Conservation (phyloP, 2,329 filamentous ascomycete genomes). For the Sporothrix dimorphospora region DNA sequence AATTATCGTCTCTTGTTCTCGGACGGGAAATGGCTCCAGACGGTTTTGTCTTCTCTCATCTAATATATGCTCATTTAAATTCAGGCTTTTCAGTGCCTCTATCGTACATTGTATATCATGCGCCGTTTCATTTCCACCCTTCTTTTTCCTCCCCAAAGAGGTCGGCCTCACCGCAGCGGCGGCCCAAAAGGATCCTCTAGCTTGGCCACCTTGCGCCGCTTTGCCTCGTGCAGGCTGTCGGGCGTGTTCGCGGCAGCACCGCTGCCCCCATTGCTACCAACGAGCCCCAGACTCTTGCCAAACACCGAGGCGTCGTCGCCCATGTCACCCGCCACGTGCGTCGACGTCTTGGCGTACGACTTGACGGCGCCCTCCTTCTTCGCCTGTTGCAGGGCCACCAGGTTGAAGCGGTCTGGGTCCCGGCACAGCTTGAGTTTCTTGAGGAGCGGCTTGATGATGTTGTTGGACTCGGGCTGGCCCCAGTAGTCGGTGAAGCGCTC, state of each 20-base stretch:
- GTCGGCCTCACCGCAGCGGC: conserved; percentile 36
- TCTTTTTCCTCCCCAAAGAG: background rate
- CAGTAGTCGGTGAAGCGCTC: conserved; percentile 59
- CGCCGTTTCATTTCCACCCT: background rate
- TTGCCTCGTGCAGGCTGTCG: conserved; percentile 41
- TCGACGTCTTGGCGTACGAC: conserved; percentile 43
- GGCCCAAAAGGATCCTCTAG: conserved; percentile 54
- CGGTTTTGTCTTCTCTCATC: background rate
- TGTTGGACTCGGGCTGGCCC: conserved; percentile 52
- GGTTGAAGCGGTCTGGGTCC: conserved; percentile 73
- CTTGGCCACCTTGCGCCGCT: conserved; percentile 50
- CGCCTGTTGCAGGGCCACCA: conserved; percentile 69
- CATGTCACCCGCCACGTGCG: conserved; percentile 45
- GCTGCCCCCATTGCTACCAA: conserved; percentile 33
- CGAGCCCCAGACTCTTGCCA: conserved; percentile 25
- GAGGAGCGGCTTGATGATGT: conserved; percentile 60
- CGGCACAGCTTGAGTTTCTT: conserved; percentile 73
- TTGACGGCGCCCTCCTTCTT: conserved; percentile 58
- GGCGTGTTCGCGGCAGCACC: conserved; percentile 36
- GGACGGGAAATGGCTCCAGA: background rate
- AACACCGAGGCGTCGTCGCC: conserved; percentile 26
- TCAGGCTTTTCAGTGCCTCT: background rate
- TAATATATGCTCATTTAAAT: background rate
- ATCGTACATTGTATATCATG: background rate
- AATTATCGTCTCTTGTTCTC: background rate